Percentiles rank a stretch among this genome's conserved stretches.
phyloP scores from a whole-genome alignment of 2,329 filamentous ascomycete species.

The Alternaria arborescens region DNA sequence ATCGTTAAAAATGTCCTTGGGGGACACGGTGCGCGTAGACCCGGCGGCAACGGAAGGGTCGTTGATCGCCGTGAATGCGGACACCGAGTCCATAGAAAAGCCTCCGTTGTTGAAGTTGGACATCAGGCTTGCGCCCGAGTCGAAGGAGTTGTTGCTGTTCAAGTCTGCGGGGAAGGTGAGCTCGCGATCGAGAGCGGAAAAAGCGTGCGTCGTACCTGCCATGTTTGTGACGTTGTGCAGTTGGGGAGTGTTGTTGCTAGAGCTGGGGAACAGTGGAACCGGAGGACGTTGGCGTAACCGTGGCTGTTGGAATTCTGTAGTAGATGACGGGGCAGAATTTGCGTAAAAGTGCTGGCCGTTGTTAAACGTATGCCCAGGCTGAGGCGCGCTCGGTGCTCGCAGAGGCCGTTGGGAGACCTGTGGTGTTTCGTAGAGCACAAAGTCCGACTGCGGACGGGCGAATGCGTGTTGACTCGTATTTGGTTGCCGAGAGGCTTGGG shows the following conservation, averaged over 20 bases:
- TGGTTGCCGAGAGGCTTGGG: conserved; percentile 61
- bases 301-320: conserved; percentile 64
- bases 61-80: conserved; percentile 58
- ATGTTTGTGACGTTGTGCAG: conserved; percentile 47
- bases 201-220: conserved; percentile 47
- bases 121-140: conserved; percentile 59
- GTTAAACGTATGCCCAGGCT: conserved; percentile 67
- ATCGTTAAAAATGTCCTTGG: conserved; percentile 79
- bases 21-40: conserved; percentile 73
- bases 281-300: conserved; percentile 68
- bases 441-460: conserved; percentile 70
- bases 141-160: conserved; percentile 53
- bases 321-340: conserved; percentile 70
- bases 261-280: conserved; percentile 73
- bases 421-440: conserved; percentile 74
- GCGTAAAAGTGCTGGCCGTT: conserved; percentile 70
- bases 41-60: conserved; percentile 49
- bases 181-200: conserved; percentile 22
- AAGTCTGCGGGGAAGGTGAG: conserved; percentile 48
- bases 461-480: conserved; percentile 54
- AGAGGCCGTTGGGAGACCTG: conserved; percentile 53
- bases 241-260: conserved; percentile 64
- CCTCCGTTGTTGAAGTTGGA: conserved; percentile 51
- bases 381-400: conserved; percentile 63
- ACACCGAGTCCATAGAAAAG: conserved; percentile 41